Percentiles rank a stretch among this genome's conserved stretches.
Evolutionary conservation across 345 rosid genomes (phyloP).

Genomic region (Microcos paniculata): DNA sequence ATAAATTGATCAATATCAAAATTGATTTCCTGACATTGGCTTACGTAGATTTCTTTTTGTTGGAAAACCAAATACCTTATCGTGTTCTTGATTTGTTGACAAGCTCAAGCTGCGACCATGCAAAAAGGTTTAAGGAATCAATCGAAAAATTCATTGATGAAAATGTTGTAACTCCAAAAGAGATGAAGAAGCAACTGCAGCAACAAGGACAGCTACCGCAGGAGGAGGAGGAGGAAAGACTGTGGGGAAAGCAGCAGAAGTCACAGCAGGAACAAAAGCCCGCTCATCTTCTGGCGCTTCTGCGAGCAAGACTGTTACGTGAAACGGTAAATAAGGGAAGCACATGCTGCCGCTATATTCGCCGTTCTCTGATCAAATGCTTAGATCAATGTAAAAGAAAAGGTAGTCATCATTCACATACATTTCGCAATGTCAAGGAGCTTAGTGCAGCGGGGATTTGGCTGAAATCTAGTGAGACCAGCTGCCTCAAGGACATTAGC

Average conservation of each 20-base stretch:
- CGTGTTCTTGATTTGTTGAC: conserved; percentile 12
- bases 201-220: background rate
- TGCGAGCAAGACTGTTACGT: background rate
- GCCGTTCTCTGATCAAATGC: background rate
- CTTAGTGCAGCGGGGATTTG: conserved; percentile 13
- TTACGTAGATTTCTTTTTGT: conserved; percentile 21
- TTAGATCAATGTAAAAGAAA: too few species aligned
- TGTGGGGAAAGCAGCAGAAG: background rate
- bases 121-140: background rate
- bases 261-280: background rate
- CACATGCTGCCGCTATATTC: background rate
- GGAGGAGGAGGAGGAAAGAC: too few species aligned
- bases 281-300: conserved; percentile 23
- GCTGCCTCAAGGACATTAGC: conserved; percentile 3
- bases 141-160: background rate
- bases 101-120: too few species aligned
- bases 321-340: too few species aligned
- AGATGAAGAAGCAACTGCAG: background rate
- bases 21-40: background rate
- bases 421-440: conserved; percentile 13
- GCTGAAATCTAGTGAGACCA: background rate
- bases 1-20: background rate
- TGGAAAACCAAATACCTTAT: conserved; percentile 36
- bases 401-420: background rate
- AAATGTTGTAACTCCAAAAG: background rate